A percentile compares a stretch with the other conserved stretches of the same genome.
These are phyloP conservation scores for Puccinia polysora DNA, from an alignment of 1,284 basidiomycete species.

Conservation along the genomic window DNA sequence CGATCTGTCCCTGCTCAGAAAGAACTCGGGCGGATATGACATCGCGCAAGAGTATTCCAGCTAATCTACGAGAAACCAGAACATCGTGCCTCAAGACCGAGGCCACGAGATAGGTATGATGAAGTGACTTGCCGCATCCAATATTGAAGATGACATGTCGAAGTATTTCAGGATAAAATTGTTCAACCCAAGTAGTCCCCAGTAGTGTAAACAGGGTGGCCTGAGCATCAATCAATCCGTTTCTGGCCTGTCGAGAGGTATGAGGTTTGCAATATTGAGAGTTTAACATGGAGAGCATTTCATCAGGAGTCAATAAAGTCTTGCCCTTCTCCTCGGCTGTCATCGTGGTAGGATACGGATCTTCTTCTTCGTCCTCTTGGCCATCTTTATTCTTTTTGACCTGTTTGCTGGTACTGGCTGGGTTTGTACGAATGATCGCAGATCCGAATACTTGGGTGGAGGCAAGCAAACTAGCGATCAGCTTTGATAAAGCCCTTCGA, in stretches of 20 bases:
- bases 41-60: slow-evolving; percentile 73
- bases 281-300: slow-evolving; percentile 78
- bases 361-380: slow-evolving; percentile 61
- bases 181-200: slow-evolving; percentile 73
- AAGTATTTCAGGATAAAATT: slow-evolving; percentile 73
- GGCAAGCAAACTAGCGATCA: slow-evolving; percentile 77
- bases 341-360: slow-evolving; percentile 56
- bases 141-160: slow-evolving; percentile 70
- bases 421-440: slow-evolving; percentile 48
- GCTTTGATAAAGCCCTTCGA: slow-evolving; percentile 68
- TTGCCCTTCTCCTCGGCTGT: slow-evolving; percentile 63
- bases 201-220: slow-evolving; percentile 70
- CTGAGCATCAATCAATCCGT: slow-evolving; percentile 87
- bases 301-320: slow-evolving; percentile 67
- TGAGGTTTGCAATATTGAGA: slow-evolving; percentile 71
- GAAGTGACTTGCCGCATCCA: slow-evolving; percentile 47
- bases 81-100: slow-evolving; percentile 57
- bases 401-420: slow-evolving; percentile 56
- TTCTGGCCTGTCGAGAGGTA: slow-evolving; percentile 62
- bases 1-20: slow-evolving; percentile 86
- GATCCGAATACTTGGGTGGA: slow-evolving; percentile 71
- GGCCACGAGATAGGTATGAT: slow-evolving; percentile 47
- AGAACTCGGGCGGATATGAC: slow-evolving; percentile 81
- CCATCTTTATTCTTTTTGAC: slow-evolving; percentile 59
- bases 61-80: slow-evolving; percentile 67